Evolutionary conservation across 1,284 basidiomycete species (phyloP).

Genomic region (Microbotryum saponariae): DNA sequence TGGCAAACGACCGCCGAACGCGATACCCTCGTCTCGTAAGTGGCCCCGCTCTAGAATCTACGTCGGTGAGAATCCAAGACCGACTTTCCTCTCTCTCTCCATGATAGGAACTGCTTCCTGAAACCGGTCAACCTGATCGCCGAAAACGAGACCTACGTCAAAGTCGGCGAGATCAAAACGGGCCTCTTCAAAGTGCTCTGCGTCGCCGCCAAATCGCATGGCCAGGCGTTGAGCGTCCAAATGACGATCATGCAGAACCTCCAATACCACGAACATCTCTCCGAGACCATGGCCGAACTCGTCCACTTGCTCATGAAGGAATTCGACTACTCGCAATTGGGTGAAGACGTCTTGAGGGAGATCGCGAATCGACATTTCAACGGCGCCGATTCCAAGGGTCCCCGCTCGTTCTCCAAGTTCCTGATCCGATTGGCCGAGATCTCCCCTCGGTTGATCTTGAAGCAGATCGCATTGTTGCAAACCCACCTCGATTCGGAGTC

Average conservation of each 20-base stretch:
- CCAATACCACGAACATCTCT: conserved; percentile 89
- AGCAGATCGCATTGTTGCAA: conserved; percentile 78
- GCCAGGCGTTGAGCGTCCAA: conserved; percentile 73
- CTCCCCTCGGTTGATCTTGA: conserved; percentile 75
- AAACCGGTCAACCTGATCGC: conserved; percentile 76
- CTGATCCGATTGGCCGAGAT: conserved; percentile 73
- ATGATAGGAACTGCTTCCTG: conserved; percentile 60
- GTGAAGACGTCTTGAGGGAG: conserved; percentile 81
- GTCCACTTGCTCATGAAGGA: conserved; percentile 71
- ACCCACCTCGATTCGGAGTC: conserved; percentile 90
- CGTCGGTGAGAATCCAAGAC: neutral
- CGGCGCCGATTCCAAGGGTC: conserved; percentile 77
- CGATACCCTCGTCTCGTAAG: conserved; percentile 74
- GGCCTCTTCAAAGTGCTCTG: conserved; percentile 84
- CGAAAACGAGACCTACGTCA: conserved; percentile 84
- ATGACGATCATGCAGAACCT: conserved; percentile 85
- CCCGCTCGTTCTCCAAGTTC: conserved; percentile 77
- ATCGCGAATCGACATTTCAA: conserved; percentile 70
- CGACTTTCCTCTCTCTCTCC: conserved; percentile 4
- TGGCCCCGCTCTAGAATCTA: conserved; percentile 15
- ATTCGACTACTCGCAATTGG: conserved; percentile 81
- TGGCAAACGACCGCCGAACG: conserved; percentile 79
- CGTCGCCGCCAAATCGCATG: conserved; percentile 82
- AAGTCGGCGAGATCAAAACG: conserved; percentile 59
- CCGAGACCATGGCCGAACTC: conserved; percentile 88